A percentile compares a stretch with the other conserved stretches of the same genome.
Evolutionary conservation across 495 filamentous ascomycete species (phyloP).

Genomic region (Rhypophila decipiens): DNA sequence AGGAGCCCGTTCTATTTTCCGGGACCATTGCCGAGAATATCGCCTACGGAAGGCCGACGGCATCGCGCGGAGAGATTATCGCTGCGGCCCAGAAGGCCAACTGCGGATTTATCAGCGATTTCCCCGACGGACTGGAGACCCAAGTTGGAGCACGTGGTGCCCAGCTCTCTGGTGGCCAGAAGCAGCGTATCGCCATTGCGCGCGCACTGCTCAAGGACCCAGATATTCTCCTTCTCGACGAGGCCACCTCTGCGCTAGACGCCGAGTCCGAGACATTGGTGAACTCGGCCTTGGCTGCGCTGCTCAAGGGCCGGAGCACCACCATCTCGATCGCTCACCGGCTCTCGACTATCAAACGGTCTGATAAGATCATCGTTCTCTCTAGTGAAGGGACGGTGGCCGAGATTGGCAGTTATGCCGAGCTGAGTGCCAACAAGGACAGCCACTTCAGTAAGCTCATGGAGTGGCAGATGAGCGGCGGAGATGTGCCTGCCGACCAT

Average conservation of each 20-base stretch:
- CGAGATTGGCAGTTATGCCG: slow-evolving; percentile 76
- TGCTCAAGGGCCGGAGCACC: slow-evolving; percentile 81
- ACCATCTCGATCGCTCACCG: slow-evolving; percentile 97
- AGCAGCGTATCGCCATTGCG: slow-evolving; percentile 96
- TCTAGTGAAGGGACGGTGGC: slow-evolving; percentile 79
- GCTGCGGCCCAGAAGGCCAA: slow-evolving; percentile 89
- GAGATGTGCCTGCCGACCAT: slow-evolving; percentile 43
- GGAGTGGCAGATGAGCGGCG: slow-evolving; percentile 97
- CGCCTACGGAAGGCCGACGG: slow-evolving; percentile 78
- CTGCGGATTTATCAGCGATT: slow-evolving; percentile 92
- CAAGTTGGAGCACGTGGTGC: slow-evolving; percentile 88
- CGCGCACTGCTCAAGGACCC: slow-evolving; percentile 91
- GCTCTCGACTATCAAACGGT: slow-evolving; percentile 90
- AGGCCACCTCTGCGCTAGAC: slow-evolving; percentile 88
- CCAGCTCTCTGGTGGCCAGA: slow-evolving; percentile 92
- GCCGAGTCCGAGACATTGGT: slow-evolving; percentile 97
- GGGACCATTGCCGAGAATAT: slow-evolving; percentile 97
- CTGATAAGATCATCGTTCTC: slow-evolving; percentile 86
- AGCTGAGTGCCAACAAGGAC: slow-evolving; percentile 60
- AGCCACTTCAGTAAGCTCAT: slow-evolving; percentile 91
- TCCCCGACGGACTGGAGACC: slow-evolving; percentile 92
- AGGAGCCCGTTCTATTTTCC: slow-evolving; percentile 94
- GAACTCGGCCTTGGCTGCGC: slow-evolving; percentile 73
- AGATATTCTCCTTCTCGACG: slow-evolving; percentile 93
- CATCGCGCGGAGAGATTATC: slow-evolving; percentile 74